Conservation (phyloP, 2,329 filamentous ascomycete genomes). For the Thyridium curvatum region DNA sequence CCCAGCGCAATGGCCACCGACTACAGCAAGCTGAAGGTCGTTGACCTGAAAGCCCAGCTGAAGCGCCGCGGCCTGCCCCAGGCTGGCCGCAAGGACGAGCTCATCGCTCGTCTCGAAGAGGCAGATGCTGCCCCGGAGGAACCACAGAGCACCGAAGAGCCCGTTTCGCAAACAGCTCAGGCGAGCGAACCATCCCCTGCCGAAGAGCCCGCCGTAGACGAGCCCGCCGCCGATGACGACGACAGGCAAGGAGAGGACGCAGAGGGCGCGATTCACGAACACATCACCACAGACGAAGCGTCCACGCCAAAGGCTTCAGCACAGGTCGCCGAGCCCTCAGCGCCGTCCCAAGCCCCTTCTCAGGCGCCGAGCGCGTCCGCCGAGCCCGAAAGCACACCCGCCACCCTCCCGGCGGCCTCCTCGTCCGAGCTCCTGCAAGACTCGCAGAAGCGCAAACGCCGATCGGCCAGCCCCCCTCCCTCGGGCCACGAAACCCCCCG, state of each 20-base stretch:
- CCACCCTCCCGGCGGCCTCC: constrained; percentile 1
- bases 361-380: background rate
- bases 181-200: no score
- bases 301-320: background rate
- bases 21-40: constrained; percentile 60
- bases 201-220: no score
- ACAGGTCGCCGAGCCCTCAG: background rate
- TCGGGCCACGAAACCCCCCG: constrained; percentile 20
- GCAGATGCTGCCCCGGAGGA: constrained; percentile 8
- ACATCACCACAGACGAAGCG: no score
- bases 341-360: constrained; percentile 1
- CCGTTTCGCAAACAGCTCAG: no score
- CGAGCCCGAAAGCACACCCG: background rate
- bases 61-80: constrained; percentile 64
- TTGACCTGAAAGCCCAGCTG: constrained; percentile 68
- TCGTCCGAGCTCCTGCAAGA: constrained; percentile 8
- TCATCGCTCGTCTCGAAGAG: constrained; percentile 55
- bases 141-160: background rate
- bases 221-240: no score
- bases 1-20: constrained; percentile 38
- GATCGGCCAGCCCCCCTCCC: constrained; percentile 56
- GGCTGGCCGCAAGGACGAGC: constrained; percentile 64
- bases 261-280: no score
- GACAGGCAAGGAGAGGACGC: no score
- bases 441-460: constrained; percentile 57